A percentile compares a stretch with the other conserved stretches of the same genome.
phyloP scores from a whole-genome alignment of 2,329 filamentous ascomycete genomes.

The Ophiocordyceps australis region DNA sequence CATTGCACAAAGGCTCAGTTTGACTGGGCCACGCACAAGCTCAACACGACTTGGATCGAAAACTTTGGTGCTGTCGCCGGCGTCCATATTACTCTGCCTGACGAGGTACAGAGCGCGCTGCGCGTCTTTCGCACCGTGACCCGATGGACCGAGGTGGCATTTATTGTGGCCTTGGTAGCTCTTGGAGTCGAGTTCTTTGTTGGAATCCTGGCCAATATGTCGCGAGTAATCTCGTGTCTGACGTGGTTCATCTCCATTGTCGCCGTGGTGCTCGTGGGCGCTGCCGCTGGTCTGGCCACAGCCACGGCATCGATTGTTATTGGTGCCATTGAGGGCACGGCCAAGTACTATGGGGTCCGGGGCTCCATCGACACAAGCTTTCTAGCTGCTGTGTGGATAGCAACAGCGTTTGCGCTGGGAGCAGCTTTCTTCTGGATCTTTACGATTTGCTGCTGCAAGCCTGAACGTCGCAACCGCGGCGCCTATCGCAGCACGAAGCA shows the following conservation, averaged over 20 bases:
- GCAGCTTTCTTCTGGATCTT: slow-evolving; percentile 82
- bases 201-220: slow-evolving; percentile 71
- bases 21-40: slow-evolving; percentile 58
- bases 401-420: slow-evolving; percentile 55
- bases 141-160: slow-evolving; percentile 72
- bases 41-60: slow-evolving; percentile 44
- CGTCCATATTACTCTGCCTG: slow-evolving; percentile 45
- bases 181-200: slow-evolving; percentile 57
- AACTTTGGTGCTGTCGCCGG: slow-evolving; percentile 27
- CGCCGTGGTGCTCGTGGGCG: slow-evolving; percentile 33
- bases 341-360: slow-evolving; percentile 54
- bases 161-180: slow-evolving; percentile 52
- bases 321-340: slow-evolving; percentile 28
- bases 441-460: slow-evolving; percentile 79
- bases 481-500: slow-evolving; percentile 13
- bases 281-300: slow-evolving; percentile 55
- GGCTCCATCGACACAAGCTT: slow-evolving; percentile 49
- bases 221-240: slow-evolving; percentile 61
- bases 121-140: slow-evolving; percentile 55
- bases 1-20: slow-evolving; percentile 55
- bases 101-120: slow-evolving; percentile 47
- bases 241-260: slow-evolving; percentile 61
- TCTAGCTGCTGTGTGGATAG: slow-evolving; percentile 61
- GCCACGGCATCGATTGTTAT: slow-evolving; percentile 54
- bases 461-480: slow-evolving; percentile 12